These are phyloP conservation scores for Blumeria hordei DNA, from an alignment of 2,329 filamentous ascomycete genomes.

Conservation along the genomic window DNA sequence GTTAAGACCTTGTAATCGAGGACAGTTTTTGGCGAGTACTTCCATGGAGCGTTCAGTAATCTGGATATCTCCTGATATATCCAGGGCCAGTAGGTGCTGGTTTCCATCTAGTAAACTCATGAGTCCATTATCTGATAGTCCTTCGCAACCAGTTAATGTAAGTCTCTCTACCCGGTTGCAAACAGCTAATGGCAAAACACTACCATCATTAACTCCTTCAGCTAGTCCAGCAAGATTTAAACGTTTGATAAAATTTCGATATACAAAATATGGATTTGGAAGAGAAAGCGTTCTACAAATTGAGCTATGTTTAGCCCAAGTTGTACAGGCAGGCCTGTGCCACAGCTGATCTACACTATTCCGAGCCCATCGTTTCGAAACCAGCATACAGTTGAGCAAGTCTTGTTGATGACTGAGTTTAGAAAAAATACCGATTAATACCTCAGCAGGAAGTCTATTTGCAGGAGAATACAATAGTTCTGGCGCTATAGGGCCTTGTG, in stretches of 20 bases:
- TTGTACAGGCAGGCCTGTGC: slow-evolving; percentile 80
- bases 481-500: slow-evolving; percentile 48
- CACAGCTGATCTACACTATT: slow-evolving; percentile 85
- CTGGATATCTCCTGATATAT: slow-evolving; percentile 59
- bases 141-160: slow-evolving; percentile 72
- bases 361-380: slow-evolving; percentile 80
- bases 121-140: slow-evolving; percentile 64
- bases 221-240: slow-evolving; percentile 69
- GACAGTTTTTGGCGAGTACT: slow-evolving; percentile 58
- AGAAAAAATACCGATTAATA: slow-evolving; percentile 78
- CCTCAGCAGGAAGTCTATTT: slow-evolving; percentile 70
- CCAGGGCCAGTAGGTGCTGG: slow-evolving; percentile 60
- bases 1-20: slow-evolving; percentile 73
- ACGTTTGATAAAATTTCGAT: slow-evolving; percentile 73
- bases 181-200: slow-evolving; percentile 51
- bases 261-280: slow-evolving; percentile 60
- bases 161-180: slow-evolving; percentile 85
- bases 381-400: slow-evolving; percentile 69
- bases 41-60: slow-evolving; percentile 64
- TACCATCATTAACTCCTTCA: slow-evolving; percentile 63
- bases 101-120: slow-evolving; percentile 59
- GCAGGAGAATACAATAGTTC: slow-evolving; percentile 55
- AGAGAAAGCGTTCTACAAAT: slow-evolving; percentile 60
- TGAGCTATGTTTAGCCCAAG: slow-evolving; percentile 54
- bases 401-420: slow-evolving; percentile 57